phyloP scores from a whole-genome alignment of 2,329 filamentous ascomycete species.

The Aureobasidium subglaciale region DNA sequence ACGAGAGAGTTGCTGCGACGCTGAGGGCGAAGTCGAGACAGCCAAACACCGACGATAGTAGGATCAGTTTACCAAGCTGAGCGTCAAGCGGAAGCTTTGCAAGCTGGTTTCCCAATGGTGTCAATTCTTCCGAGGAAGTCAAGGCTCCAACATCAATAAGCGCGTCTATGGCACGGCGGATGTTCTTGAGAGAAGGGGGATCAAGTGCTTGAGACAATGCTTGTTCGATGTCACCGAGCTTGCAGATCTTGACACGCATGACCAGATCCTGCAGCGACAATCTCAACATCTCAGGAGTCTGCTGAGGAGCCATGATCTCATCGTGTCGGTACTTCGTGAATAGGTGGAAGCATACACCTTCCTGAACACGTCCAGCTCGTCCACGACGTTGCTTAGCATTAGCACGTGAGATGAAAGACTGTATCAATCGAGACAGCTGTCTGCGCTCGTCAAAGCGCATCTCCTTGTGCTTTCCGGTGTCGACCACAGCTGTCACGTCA shows the following conservation, averaged over 20 bases:
- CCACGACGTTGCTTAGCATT: conserved; percentile 94
- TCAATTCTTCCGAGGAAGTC: conserved; percentile 73
- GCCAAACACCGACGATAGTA: conserved; percentile 78
- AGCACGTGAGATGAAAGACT: conserved; percentile 90
- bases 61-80: conserved; percentile 85
- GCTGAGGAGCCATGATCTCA: conserved; percentile 75
- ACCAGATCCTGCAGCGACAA: conserved; percentile 90
- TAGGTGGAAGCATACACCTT: conserved; percentile 90
- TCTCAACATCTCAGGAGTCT: conserved; percentile 92
- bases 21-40: conserved; percentile 89
- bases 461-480: conserved; percentile 93
- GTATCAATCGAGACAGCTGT: conserved; percentile 82
- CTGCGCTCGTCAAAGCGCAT: conserved; percentile 93
- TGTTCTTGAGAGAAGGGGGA: conserved; percentile 84
- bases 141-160: conserved; percentile 88
- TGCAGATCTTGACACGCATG: conserved; percentile 95
- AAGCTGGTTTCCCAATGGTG: conserved; percentile 76
- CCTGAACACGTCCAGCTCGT: conserved; percentile 88
- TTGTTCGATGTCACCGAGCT: conserved; percentile 85
- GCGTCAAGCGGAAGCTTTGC: conserved; percentile 88
- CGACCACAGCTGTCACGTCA: conserved; percentile 93
- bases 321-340: conserved; percentile 90
- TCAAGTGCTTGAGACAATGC: conserved; percentile 84
- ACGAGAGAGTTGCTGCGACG: conserved; percentile 85
- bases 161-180: conserved; percentile 84